A percentile compares a stretch with the other conserved stretches of the same genome.
These are phyloP conservation scores for Tuber magnatum DNA, from an alignment of 495 filamentous ascomycete genomes.

Conservation along the genomic window DNA sequence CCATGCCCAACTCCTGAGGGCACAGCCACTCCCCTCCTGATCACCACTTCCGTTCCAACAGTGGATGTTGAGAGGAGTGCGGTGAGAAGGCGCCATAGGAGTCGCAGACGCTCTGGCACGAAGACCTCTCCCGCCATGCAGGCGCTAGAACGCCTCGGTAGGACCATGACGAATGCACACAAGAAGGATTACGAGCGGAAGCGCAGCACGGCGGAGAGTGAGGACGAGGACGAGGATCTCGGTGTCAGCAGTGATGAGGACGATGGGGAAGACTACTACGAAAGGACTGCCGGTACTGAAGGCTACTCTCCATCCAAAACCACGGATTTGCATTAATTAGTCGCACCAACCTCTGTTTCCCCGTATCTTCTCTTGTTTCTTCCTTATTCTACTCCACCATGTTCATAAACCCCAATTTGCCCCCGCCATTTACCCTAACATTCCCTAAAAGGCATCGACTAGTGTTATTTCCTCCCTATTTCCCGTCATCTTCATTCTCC, in stretches of 20 bases:
- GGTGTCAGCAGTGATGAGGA: slow-evolving; percentile 21
- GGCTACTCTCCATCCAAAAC: background rate
- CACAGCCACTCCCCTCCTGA: slow-evolving; percentile 23
- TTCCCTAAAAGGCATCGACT: background rate
- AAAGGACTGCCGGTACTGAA: slow-evolving; percentile 20
- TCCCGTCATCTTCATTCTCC: background rate
- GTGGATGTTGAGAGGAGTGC: slow-evolving; percentile 33
- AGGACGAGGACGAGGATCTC: slow-evolving; percentile 32
- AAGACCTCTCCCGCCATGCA: slow-evolving; percentile 26
- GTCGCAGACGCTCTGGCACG: slow-evolving; percentile 12
- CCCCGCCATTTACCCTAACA: background rate
- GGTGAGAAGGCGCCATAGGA: slow-evolving; percentile 24
- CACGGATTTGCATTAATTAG: background rate
- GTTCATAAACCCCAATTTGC: background rate
- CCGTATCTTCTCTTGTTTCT: background rate
- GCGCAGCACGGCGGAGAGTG: slow-evolving; percentile 18
- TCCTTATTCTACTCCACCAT: background rate
- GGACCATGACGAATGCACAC: slow-evolving; percentile 38
- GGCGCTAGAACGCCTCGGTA: slow-evolving; percentile 34
- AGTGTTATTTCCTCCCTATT: background rate
- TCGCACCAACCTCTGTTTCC: background rate
- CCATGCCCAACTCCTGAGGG: slow-evolving; percentile 20
- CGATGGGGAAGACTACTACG: slow-evolving; percentile 32
- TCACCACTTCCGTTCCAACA: slow-evolving; percentile 17
- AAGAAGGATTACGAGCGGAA: slow-evolving; percentile 39